A percentile compares a stretch with the other conserved stretches of the same genome.
Evolutionary conservation across 345 rosid species (phyloP).

Genomic region (Lumnitzera littorea): DNA sequence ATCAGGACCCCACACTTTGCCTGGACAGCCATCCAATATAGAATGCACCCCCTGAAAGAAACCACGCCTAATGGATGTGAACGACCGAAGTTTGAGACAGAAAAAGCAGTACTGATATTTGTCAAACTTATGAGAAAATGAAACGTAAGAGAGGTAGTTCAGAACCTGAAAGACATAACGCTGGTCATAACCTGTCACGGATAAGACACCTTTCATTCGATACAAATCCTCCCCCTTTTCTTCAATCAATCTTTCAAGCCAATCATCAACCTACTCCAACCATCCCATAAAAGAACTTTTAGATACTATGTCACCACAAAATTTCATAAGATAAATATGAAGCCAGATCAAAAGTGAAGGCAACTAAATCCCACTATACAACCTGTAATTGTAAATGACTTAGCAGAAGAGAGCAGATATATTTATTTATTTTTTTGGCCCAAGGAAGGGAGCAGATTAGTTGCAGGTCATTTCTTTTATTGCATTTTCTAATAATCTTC

Average conservation of each 20-base stretch:
- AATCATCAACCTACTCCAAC: slow-evolving; percentile 54
- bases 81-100: not conserved
- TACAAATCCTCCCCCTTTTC: slow-evolving; percentile 70
- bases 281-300: not conserved
- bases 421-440: too few relatives aligned
- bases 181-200: slow-evolving; percentile 35
- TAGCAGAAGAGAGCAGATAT: too few relatives aligned
- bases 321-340: too few relatives aligned
- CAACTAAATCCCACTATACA: too few relatives aligned
- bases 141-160: not conserved
- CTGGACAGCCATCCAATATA: slow-evolving; percentile 46
- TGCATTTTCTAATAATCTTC: too few relatives aligned
- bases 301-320: too few relatives aligned
- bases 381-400: too few relatives aligned
- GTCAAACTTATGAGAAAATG: too few relatives aligned
- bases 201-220: slow-evolving; percentile 64
- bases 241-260: slow-evolving; percentile 63
- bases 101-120: not conserved
- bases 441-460: too few relatives aligned
- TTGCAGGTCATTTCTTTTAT: too few relatives aligned
- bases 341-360: too few relatives aligned
- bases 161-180: slow-evolving; percentile 62
- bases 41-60: slow-evolving; percentile 54
- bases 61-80: not conserved
- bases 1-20: slow-evolving; percentile 49